Percentiles rank a stretch among this genome's conserved stretches.
Conservation (phyloP, 306 rosid genomes). For the Heteromeles arbutifolia region DNA sequence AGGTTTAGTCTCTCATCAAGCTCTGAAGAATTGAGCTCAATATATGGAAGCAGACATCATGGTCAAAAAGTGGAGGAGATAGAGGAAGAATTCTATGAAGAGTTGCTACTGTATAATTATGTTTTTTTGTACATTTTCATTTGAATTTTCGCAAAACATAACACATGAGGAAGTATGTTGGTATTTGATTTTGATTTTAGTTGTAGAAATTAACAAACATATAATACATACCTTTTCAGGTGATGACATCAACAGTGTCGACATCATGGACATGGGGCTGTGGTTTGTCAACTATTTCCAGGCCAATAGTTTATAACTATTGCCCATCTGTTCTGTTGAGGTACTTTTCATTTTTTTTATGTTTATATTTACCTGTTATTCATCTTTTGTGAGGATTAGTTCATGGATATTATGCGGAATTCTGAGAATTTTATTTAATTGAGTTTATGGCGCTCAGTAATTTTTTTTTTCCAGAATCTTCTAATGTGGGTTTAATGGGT, state of each 20-base stretch:
- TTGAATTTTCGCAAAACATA: neutral
- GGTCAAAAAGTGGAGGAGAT: conserved; percentile 64
- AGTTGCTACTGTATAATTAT: conserved; percentile 53
- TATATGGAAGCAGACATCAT: conserved; percentile 66
- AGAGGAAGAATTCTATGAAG: conserved; percentile 86
- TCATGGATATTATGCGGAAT: too few species aligned
- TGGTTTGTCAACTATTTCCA: too few species aligned
- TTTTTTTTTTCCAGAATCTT: too few species aligned
- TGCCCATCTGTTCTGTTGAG: too few species aligned
- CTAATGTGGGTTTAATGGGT: too few species aligned
- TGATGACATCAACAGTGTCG: conserved; percentile 38
- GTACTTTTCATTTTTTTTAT: too few species aligned
- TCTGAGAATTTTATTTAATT: too few species aligned
- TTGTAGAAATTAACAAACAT: neutral
- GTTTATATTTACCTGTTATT: too few species aligned
- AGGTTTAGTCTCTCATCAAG: conserved; percentile 74
- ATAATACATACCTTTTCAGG: conserved; percentile 79
- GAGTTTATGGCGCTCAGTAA: too few species aligned
- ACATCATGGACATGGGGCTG: too few species aligned
- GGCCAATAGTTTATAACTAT: too few species aligned
- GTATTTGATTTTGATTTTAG: neutral
- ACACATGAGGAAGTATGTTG: neutral
- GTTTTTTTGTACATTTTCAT: conserved; percentile 2
- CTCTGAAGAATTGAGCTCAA: conserved; percentile 80
- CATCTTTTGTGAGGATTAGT: too few species aligned